These are phyloP conservation scores for Fremontodendron californicum DNA, from an alignment of 345 rosid genomes.

Conservation along the genomic window DNA sequence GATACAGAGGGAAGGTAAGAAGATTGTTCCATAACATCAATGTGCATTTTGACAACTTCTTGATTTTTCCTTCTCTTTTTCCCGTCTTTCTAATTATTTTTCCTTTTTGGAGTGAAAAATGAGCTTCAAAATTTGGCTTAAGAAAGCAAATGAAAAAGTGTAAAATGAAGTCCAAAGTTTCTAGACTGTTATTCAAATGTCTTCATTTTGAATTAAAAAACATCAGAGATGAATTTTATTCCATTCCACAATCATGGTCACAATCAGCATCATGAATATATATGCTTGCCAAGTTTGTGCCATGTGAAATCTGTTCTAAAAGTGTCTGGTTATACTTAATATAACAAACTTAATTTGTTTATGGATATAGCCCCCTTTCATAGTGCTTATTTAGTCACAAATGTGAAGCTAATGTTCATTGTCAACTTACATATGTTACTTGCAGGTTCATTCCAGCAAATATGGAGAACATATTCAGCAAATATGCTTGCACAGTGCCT, in stretches of 20 bases:
- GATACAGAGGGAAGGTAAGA: constrained; percentile 61
- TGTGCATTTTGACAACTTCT: too few relatives aligned
- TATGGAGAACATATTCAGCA: constrained; percentile 61
- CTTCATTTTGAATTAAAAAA: background rate
- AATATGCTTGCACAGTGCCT: constrained; percentile 52
- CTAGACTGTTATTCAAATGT: background rate
- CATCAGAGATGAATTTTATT: background rate
- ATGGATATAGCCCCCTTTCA: background rate
- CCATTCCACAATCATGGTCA: background rate
- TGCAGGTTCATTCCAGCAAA: constrained; percentile 50
- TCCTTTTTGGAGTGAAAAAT: too few relatives aligned
- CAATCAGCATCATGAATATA: background rate
- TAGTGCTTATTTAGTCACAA: background rate
- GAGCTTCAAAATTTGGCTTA: too few relatives aligned
- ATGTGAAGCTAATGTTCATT: background rate
- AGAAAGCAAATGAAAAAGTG: too few relatives aligned
- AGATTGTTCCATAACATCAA: background rate
- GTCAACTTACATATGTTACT: background rate
- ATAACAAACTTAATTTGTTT: background rate
- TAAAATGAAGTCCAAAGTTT: too few relatives aligned
- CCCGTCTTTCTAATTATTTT: too few relatives aligned
- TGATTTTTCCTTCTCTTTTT: too few relatives aligned
- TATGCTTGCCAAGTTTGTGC: background rate
- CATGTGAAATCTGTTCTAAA: background rate
- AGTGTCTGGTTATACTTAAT: background rate